Evolutionary conservation across 352 stramenopile genomes (phyloP).

Genomic region (Thalassiosira exigua): DNA sequence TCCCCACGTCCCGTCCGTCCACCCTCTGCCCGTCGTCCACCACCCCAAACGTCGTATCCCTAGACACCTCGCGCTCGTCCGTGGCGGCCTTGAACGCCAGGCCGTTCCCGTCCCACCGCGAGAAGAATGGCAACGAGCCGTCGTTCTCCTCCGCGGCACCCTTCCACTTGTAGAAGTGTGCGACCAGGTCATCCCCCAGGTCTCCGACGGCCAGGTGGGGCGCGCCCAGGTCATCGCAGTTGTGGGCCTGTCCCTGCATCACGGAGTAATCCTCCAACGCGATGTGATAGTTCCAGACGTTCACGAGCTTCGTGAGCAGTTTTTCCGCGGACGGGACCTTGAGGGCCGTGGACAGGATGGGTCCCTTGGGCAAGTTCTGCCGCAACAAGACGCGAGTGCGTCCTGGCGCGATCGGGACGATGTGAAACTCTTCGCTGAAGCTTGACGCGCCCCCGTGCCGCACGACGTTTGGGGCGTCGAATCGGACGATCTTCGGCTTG

Average conservation of each 20-base stretch:
- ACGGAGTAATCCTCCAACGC: constrained; percentile 53
- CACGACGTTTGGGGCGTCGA: constrained; percentile 63
- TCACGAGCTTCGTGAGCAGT: constrained; percentile 34
- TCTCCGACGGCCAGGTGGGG: constrained; percentile 29
- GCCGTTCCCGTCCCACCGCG: constrained; percentile 9
- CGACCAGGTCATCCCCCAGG: constrained; percentile 41
- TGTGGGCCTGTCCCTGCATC: constrained; percentile 58
- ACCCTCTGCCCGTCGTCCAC: constrained; percentile 15
- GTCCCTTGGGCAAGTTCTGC: constrained; percentile 60
- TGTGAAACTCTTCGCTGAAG: constrained; percentile 65
- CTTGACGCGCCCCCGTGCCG: constrained; percentile 53
- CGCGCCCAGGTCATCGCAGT: constrained; percentile 53
- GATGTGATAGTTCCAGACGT: constrained; percentile 72
- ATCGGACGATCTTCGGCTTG: constrained; percentile 56
- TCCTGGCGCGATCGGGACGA: constrained; percentile 53
- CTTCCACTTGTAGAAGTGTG: constrained; percentile 36
- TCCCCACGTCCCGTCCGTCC: constrained; percentile 34
- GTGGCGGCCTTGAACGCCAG: constrained; percentile 4
- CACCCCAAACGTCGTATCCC: constrained; percentile 2
- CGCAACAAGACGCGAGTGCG: constrained; percentile 51
- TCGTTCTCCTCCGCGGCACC: constrained; percentile 15
- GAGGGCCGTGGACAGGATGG: constrained; percentile 51
- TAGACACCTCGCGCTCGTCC: neutral
- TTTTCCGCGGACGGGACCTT: constrained; percentile 22
- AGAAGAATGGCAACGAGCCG: constrained; percentile 23